A percentile compares a stretch with the other conserved stretches of the same genome.
Conservation (phyloP, 139 green algal species). For the Yamagishiella unicocca region DNA sequence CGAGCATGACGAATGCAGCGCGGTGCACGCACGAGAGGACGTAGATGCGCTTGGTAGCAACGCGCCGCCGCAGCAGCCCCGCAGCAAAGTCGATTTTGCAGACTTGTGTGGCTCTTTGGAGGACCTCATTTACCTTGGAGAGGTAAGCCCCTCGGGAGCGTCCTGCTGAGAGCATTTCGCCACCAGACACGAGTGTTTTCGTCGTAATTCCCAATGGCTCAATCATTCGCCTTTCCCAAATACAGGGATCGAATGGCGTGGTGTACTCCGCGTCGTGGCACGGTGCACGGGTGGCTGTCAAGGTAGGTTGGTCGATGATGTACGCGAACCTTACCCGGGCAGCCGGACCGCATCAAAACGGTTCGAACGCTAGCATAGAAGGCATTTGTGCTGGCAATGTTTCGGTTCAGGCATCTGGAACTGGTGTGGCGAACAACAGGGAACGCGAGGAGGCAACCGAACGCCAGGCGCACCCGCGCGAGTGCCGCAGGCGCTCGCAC, state of each 20-base stretch:
- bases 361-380: too few relatives aligned
- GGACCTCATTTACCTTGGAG: constrained; percentile 3
- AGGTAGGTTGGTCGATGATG: neutral
- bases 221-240: neutral
- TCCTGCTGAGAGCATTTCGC: neutral
- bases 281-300: constrained; percentile 30
- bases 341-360: neutral
- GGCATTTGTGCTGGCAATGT: too few relatives aligned
- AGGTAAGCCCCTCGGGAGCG: too few relatives aligned
- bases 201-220: neutral
- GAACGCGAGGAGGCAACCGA: neutral
- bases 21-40: neutral
- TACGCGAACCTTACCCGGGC: neutral
- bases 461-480: neutral
- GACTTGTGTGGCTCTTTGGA: constrained; percentile 25
- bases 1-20: neutral
- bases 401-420: too few relatives aligned
- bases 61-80: neutral
- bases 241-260: constrained; percentile 34
- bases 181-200: neutral
- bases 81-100: constrained; percentile 28
- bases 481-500: neutral
- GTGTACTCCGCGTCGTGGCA: constrained; percentile 40
- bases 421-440: too few relatives aligned
- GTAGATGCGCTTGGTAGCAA: neutral